phyloP scores from a whole-genome alignment of 2,329 filamentous ascomycete genomes.

The Alternaria alternata region DNA sequence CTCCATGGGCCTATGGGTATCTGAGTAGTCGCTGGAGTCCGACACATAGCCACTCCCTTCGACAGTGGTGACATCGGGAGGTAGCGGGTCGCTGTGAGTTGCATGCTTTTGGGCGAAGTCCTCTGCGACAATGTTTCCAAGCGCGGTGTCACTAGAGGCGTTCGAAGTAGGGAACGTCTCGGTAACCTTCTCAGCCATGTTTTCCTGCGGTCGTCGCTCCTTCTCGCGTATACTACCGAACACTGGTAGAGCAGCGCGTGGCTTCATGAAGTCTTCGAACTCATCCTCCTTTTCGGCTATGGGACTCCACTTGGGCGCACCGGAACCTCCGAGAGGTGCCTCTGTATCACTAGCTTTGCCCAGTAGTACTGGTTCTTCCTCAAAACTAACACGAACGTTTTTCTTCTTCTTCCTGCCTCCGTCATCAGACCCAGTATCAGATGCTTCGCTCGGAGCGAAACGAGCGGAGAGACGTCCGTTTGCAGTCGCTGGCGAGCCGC shows the following conservation, averaged over 20 bases:
- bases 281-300: slow-evolving; percentile 63
- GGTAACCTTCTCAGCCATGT: slow-evolving; percentile 62
- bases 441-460: slow-evolving; percentile 62
- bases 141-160: slow-evolving; percentile 66
- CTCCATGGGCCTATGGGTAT: slow-evolving; percentile 20
- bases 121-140: slow-evolving; percentile 64
- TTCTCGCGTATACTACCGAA: slow-evolving; percentile 78
- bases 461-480: slow-evolving; percentile 59
- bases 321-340: slow-evolving; percentile 32
- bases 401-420: slow-evolving; percentile 59
- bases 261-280: slow-evolving; percentile 72
- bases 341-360: slow-evolving; percentile 53
- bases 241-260: slow-evolving; percentile 74
- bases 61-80: slow-evolving; percentile 74
- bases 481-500: slow-evolving; percentile 57
- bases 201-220: slow-evolving; percentile 59
- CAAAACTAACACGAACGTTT: slow-evolving; percentile 78
- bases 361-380: slow-evolving; percentile 69
- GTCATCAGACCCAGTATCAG: slow-evolving; percentile 62
- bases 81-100: slow-evolving; percentile 66
- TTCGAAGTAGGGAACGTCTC: slow-evolving; percentile 56
- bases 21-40: slow-evolving; percentile 56
- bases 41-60: slow-evolving; percentile 72
- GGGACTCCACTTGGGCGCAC: slow-evolving; percentile 56
- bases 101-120: slow-evolving; percentile 59